Conservation (phyloP, 2,329 filamentous ascomycete species). For the Fusarium sp. region DNA sequence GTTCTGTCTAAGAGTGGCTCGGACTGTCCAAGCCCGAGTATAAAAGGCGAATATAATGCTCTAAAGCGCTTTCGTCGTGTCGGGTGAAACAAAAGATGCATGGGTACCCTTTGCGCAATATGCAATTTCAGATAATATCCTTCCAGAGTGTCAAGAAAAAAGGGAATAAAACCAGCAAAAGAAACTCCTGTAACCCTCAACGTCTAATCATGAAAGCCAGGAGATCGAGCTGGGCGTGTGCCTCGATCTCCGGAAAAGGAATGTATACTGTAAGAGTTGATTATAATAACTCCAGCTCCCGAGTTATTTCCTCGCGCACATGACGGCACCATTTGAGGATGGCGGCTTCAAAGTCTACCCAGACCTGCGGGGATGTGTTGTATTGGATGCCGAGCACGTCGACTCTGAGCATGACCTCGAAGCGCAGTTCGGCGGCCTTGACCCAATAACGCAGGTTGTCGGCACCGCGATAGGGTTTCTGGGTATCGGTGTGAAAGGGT, state of each 20-base stretch:
- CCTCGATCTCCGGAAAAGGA: constrained; percentile 8
- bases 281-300: constrained; percentile 64
- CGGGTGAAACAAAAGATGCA: constrained; percentile 10
- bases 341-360: constrained; percentile 84
- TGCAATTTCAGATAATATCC: constrained; percentile 38
- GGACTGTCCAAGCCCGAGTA: constrained; percentile 25
- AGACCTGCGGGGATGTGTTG: constrained; percentile 72
- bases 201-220: constrained; percentile 42
- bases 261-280: not conserved
- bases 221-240: constrained; percentile 9
- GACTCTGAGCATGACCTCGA: constrained; percentile 84
- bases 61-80: constrained; percentile 25
- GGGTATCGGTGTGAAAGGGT: constrained; percentile 88
- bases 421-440: constrained; percentile 93
- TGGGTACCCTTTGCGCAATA: constrained; percentile 35
- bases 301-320: constrained; percentile 83
- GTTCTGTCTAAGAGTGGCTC: constrained; percentile 21
- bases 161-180: constrained; percentile 26
- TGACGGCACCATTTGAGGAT: constrained; percentile 83
- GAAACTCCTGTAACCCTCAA: constrained; percentile 41
- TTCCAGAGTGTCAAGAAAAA: constrained; percentile 14
- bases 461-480: constrained; percentile 90
- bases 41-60: constrained; percentile 31
- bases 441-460: constrained; percentile 97
- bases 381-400: constrained; percentile 90